A percentile compares a stretch with the other conserved stretches of the same genome.
Conservation (phyloP, 2,329 filamentous ascomycete genomes). For the Scedosporium minutisporum region DNA sequence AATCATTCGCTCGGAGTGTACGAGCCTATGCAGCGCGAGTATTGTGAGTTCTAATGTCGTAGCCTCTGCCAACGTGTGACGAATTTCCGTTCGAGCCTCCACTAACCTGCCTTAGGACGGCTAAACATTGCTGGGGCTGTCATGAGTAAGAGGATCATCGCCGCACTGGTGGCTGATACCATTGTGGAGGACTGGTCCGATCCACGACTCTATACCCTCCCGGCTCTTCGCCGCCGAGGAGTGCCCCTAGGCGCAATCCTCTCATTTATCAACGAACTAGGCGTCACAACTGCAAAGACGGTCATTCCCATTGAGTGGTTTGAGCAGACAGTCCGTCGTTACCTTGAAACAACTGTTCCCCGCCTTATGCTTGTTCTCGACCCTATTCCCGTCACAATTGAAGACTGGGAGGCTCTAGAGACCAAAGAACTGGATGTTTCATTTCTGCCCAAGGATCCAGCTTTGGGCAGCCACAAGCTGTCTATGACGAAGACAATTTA, state of each 20-base stretch:
- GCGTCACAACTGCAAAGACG: constrained; percentile 73
- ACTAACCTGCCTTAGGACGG: constrained; percentile 16
- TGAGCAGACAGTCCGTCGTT: constrained; percentile 73
- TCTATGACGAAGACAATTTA: constrained; percentile 69
- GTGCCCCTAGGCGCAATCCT: constrained; percentile 82
- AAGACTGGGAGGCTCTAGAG: constrained; percentile 63
- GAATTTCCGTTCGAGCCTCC: too few species aligned
- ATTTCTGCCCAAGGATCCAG: constrained; percentile 73
- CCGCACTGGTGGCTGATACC: constrained; percentile 67
- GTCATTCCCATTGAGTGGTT: constrained; percentile 76
- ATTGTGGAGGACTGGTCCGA: constrained; percentile 85
- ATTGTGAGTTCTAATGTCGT: constrained; percentile 23
- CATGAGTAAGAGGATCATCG: constrained; percentile 76
- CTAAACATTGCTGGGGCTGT: constrained; percentile 73
- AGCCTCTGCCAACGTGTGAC: too few species aligned
- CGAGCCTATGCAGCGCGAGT: constrained; percentile 90
- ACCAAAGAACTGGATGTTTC: constrained; percentile 55
- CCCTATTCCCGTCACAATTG: constrained; percentile 72
- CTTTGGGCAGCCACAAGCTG: constrained; percentile 50
- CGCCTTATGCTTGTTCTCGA: constrained; percentile 85
- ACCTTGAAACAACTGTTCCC: constrained; percentile 80
- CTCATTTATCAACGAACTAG: constrained; percentile 83
- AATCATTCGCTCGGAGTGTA: constrained; percentile 76
- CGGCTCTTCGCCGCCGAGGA: constrained; percentile 72
- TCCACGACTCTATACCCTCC: constrained; percentile 82